Percentiles rank a stretch among this genome's conserved stretches.
phyloP scores from a whole-genome alignment of 495 filamentous ascomycete genomes.

The Oleoguttula mirabilis region DNA sequence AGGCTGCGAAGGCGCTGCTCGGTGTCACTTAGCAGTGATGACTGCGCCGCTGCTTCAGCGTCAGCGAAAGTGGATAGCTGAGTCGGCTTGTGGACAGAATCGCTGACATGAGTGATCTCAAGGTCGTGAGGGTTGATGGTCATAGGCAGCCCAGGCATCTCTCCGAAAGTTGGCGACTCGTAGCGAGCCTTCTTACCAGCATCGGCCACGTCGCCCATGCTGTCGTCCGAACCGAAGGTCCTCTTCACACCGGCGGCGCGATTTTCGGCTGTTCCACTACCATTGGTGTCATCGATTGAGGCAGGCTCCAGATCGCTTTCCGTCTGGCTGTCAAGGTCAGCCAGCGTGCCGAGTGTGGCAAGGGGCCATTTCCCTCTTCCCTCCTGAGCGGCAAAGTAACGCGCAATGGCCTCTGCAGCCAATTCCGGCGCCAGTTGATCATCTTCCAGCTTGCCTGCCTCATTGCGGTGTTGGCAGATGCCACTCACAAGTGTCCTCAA shows the following conservation, averaged over 20 bases:
- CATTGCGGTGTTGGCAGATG: constrained; percentile 6
- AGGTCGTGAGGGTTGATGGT: constrained; percentile 15
- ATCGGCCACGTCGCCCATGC: too few species aligned
- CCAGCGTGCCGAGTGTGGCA: constrained; percentile 1
- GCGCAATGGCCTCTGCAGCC: constrained; percentile 4
- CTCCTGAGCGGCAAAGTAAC: not conserved
- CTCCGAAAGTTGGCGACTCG: too few species aligned
- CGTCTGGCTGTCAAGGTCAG: constrained; percentile 16
- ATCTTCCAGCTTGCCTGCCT: constrained; percentile 12
- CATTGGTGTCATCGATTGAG: not conserved
- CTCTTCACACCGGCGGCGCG: too few species aligned
- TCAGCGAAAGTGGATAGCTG: not conserved
- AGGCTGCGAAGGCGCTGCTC: constrained; percentile 9
- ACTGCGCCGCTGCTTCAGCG: too few species aligned
- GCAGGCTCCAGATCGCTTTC: constrained; percentile 15
- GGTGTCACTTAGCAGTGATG: not conserved
- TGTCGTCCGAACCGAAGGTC: too few species aligned
- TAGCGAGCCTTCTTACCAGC: too few species aligned
- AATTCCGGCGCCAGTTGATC: not conserved
- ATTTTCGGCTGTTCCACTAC: too few species aligned
- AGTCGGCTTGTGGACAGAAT: constrained; percentile 16
- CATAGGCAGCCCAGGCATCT: not conserved
- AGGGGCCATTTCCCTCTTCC: constrained; percentile 8
- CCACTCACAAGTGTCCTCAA: constrained; percentile 20
- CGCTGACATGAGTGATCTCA: constrained; percentile 21